Base-by-base conservation (phyloP, 306 rosid genomes). In the Mimosa pudica region DNA sequence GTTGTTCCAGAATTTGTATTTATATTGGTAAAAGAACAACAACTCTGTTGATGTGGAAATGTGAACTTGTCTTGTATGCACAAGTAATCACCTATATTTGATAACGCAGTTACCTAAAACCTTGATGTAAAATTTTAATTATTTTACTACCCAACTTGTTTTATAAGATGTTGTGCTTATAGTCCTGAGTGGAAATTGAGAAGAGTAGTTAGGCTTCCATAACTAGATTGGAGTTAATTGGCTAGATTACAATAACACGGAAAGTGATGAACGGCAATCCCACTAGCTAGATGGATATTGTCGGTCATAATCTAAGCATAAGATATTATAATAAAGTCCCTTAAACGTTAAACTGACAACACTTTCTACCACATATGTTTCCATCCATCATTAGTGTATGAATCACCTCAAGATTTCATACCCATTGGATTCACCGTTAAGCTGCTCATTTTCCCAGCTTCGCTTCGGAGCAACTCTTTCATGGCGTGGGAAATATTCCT, bases 401-500 rank as follows among this genome's bases (percentile, higher is more conserved):
- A 36, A 80, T 87, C 88, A 86, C 79, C 87, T 86, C 70, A 87
- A 85, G 70, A 84, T 86, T 18, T 88, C 90, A 80, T 78, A 71
- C 54, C 73, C 65, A 36, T 87, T 77, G 18, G 91, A 65, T 84
- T 85, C 85, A 62, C 32, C 30, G 16, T 87, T 86, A 49, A 85
- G 75, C 33, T 86, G 89, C 44, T 89, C 96, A 49, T 32, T 89
- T 82, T 92, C 98, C 98, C 98, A 95, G 87, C 92, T 95, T 81
- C 85, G 84, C 94, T 90, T 91, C 8, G 98, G 86, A 44, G 97
- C 98, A 80, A 92, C 98, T 84, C 87, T 89, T 81, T 95, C 98
- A 54, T 95, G 98, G 62, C 91, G 84, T 1, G 98, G 98, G 77
- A 89, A 71, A 76, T 92, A 95, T 57, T 92, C 98, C 98, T 94